Evolutionary conservation across 192 early-diverging fungal species (phyloP), one percentile per base, ranked within the genome.

Genomic region (Coemansia sp.): DNA sequence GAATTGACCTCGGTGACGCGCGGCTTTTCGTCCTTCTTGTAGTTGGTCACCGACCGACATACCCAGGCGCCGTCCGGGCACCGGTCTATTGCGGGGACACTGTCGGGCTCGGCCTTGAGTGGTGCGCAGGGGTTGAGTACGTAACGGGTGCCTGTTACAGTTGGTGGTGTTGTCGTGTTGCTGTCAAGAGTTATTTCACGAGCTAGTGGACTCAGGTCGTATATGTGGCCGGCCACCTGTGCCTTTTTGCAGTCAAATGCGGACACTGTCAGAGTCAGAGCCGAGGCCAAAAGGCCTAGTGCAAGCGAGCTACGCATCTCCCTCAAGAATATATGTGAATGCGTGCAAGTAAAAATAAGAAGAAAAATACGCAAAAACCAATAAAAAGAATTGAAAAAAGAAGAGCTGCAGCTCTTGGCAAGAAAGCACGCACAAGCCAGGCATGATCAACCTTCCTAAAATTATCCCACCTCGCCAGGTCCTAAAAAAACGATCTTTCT

Each of bases 181-280:
- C 41, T 65, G 38, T 69, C 72, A 20, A 86, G 67, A 3, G 42
- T 36, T 41, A 78, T 57, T 12, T 84, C 74, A 18, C 46, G 46
- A 15, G 68, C 66, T 7, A 84, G 71, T 5, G 78, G 38, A 16
- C 77, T 74, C 49, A 84, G 70, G 72, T 84, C 78, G 72, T 77
- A 84, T 16, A 46, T 67, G 59, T 65, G 73, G 11, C 78, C 78
- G 20, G 74, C 82, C 4, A 79, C 63, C 29, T 77, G 78, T 7
- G 72, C 68, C 43, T 71, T 73, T 33, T 79, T 80, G 74, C 82
- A 84, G 72, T 84, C 82, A 24, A 84, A 84, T 15, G 71, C 72
- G 2, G 77, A 68, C 5, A 65, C 33, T 18, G 68, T 24, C 20
- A 65, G 18, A 18, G n/a, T 18, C 34, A 51, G 20, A 0, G 65